Base-by-base conservation (phyloP, 257 asterid species). In the Nicotiana tabacum region DNA sequence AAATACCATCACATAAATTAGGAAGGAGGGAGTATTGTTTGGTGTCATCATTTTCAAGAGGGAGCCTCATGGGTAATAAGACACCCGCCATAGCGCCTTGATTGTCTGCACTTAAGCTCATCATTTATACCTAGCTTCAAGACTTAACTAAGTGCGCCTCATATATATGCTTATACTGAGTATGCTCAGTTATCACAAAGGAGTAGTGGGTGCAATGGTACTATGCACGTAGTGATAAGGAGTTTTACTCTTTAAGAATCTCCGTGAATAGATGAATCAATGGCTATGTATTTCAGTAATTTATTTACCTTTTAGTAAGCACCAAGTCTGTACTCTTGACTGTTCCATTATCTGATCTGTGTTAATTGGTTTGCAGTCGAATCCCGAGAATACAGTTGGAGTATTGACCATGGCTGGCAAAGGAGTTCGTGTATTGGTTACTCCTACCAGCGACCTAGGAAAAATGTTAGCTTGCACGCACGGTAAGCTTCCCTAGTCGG, bases 351-450 rank as follows among this genome's bases (percentile, higher is more conserved):
- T 74, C 8, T 74, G 43, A 27, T 51, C 51, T 74, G 24, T 58
- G 64, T 74, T 51, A 55, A 67, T 80, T 78, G 13, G 58, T 74
- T 43, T 85, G 81, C 83, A 96, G 98, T 89, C 97, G 18, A 96
- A 96, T 89, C 96, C 98, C 2, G 98, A 96, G 91, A 96, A 94
- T 77, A 92, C 99, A 1, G 99, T 96, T 77, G 99, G 98, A 43
- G 92, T 93, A 58, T 82, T 94, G 84, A 93, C 98, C 86, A 96
- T 94, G 99, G 98, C 97, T 64, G 99, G 98, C 70, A 96, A 90
- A 86, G 95, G 97, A 53, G 98, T 94, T 89, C 97, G 96, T 6
- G 99, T 96, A 16, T 87, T 94, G 89, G 97, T 94, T 83, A 96
- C 99, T 72, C 98, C 98, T 0, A 92, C 99, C 51, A 94, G 98